Evolutionary conservation across 176 grass and related monocot species (phyloP), one percentile per base, ranked within the genome.

Genomic region (Guadua angustifolia): DNA sequence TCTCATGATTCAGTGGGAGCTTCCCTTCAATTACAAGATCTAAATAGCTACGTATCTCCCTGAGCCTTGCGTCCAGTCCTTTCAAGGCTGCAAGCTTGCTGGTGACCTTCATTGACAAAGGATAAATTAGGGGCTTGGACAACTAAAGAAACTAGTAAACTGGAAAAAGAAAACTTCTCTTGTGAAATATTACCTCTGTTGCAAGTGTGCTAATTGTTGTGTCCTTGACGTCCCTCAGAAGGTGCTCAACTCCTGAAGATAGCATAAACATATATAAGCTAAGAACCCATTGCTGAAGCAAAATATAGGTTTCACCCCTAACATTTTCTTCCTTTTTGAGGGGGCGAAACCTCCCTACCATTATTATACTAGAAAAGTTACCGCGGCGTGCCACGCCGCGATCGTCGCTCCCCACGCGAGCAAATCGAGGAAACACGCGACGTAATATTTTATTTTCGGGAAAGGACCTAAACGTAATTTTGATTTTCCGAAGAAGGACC

Each of bases 121-220:
- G 11, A 65, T 69, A 66, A 66, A 46, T 86, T 79, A 88, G 61
- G 50, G 29, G 16, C 29, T 36, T 82, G 36, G 63, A 73, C 45
- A 26, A 70, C 71, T 43, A 78, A 82, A 79, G 12, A 67, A 91
- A 47, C 10, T 57, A 15, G 42, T 4, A 40, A 73, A 44, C 3
- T 9, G 18, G 9, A 76, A 33, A 79, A 2, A 56, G 1, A 29
- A 62, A 7, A 65, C 38, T 49, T 60, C 55, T 82, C 13, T 73
- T 25, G 55, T 74, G 47, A 86, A 79, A 84, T 39, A 83, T 85
- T 86, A 94, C 95, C 83, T 98, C 93, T 15, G 91, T 95, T 49
- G 93, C 95, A 88, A 95, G 91, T 14, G 95, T 98, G 85, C 93
- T 95, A 82, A 98, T 90, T 83, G 95, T 94, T 39, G 95, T 98